phyloP scores from a whole-genome alignment of 2,329 filamentous ascomycete genomes.

The Aspergillus eucalypticola region DNA sequence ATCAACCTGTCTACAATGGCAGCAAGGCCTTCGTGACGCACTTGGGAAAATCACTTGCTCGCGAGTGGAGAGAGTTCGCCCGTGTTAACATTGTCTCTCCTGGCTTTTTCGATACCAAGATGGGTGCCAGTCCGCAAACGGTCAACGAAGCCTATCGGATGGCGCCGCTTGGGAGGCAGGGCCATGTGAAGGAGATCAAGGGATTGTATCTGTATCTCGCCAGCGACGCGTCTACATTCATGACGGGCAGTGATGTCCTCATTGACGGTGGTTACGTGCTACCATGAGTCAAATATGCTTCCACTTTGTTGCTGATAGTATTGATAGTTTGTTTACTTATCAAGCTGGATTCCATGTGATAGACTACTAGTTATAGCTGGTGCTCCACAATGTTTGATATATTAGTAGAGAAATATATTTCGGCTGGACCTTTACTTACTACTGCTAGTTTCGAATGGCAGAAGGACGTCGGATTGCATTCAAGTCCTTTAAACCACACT shows the following conservation, averaged over 20 bases:
- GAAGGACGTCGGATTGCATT: no score
- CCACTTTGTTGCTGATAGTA: neutral
- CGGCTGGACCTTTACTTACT: no score
- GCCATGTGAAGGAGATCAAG: slow-evolving; percentile 39
- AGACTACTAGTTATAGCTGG: no score
- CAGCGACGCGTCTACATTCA: slow-evolving; percentile 50
- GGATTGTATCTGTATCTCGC: slow-evolving; percentile 49
- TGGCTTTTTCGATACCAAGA: slow-evolving; percentile 59
- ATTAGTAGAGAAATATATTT: no score
- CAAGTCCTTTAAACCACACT: no score
- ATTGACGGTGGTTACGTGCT: slow-evolving; percentile 52
- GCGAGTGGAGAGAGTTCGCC: slow-evolving; percentile 60
- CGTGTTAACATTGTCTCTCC: slow-evolving; percentile 58
- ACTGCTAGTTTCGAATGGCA: no score
- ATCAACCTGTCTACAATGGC: slow-evolving; percentile 60
- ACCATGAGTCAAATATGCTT: slow-evolving; percentile 9
- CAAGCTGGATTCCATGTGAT: neutral
- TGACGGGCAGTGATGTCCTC: slow-evolving; percentile 52
- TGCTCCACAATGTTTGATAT: no score
- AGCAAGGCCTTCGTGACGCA: slow-evolving; percentile 60
- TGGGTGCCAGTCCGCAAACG: slow-evolving; percentile 49
- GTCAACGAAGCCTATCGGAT: slow-evolving; percentile 51
- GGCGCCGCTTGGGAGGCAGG: slow-evolving; percentile 47
- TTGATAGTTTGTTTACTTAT: no score
- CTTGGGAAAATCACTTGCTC: slow-evolving; percentile 56